These are phyloP conservation scores for Helicostylum pulchrum DNA, from an alignment of 192 early-diverging fungal species.

Conservation along the genomic window DNA sequence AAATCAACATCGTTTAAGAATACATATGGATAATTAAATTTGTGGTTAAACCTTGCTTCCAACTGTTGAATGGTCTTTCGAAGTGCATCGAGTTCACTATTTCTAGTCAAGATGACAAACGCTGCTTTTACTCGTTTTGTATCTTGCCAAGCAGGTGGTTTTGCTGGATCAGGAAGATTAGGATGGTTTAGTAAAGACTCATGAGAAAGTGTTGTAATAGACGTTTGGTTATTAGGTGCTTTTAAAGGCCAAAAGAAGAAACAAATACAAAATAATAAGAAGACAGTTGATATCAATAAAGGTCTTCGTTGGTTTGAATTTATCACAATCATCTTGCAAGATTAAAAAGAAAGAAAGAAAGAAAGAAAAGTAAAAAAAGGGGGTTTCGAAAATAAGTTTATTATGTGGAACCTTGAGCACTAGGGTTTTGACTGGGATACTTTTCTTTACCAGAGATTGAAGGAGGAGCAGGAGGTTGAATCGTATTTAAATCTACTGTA, in stretches of 20 bases:
- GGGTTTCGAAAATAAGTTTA: background rate
- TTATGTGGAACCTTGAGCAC: too few species aligned
- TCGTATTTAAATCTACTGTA: conserved; percentile 1
- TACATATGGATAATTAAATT: conserved; percentile 83
- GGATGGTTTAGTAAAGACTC: conserved; percentile 11
- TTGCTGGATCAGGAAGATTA: conserved; percentile 14
- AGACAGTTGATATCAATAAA: background rate
- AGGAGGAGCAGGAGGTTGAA: conserved; percentile 26
- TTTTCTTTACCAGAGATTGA: conserved; percentile 24
- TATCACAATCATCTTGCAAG: conserved; percentile 10
- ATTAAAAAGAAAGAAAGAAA: background rate
- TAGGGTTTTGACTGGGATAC: conserved; percentile 58
- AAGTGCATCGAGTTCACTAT: conserved; percentile 62
- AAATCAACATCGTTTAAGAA: conserved; percentile 83
- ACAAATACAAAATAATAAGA: background rate
- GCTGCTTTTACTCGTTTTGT: conserved; percentile 50
- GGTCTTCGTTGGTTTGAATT: conserved; percentile 17
- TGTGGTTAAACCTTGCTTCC: conserved; percentile 79
- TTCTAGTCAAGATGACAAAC: conserved; percentile 76
- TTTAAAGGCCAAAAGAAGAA: conserved; percentile 17
- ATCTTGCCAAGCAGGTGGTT: conserved; percentile 28
- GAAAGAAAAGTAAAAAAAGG: conserved; percentile 8
- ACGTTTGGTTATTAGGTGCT: background rate
- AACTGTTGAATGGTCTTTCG: conserved; percentile 61
- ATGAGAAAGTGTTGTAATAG: background rate